Evolutionary conservation across 257 asterid genomes (phyloP), one percentile per base, ranked within the genome.

Genomic region (Capsicum baccatum): DNA sequence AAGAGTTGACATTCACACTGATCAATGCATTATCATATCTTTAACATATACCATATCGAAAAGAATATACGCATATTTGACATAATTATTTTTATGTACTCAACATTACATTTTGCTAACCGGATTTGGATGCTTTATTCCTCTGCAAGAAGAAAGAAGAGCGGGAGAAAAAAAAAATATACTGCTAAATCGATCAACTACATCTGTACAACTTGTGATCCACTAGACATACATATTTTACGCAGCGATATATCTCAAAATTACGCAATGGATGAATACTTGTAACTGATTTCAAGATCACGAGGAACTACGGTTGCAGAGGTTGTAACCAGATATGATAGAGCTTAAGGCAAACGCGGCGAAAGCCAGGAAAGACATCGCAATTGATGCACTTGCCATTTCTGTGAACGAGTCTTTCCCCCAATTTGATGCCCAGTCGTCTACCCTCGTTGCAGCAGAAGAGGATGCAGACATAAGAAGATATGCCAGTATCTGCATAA

Each of bases 401-500:
- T 90, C 50, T 1, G 97, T 93, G 85, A 95, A 95, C 86, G 91
- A 85, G 66, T 95, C 99, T 70, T 90, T 90, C 2, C 98, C 99
- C 99, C 98, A 95, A 81, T 93, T 94, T 2, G 95, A 88, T 54
- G 90, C 89, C 99, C 99, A 94, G 87, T 93, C 99, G 21, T 90
- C 89, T 80, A 91, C 97, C 86, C 98, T 88, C 3, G 97, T 93
- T 8, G 99, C 98, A 8, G 99, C 94, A 3, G 98, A 93, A 3
- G 98, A 94, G 17, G 97, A 95, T 79, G 99, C 95, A 37, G 99
- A 95, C 92, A 93, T 92, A 86, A 95, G 84, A 67, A 95, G 94
- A 89, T 95, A 95, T 3, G 99, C 93, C 42, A 95, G 86, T 26
- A 94, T 88, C 98, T 95, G 97, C 84, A 79, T 69, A 16, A 47